These are phyloP conservation scores for Phytophthora chlamydospora DNA, from an alignment of 352 stramenopile genomes.

Conservation along the genomic window DNA sequence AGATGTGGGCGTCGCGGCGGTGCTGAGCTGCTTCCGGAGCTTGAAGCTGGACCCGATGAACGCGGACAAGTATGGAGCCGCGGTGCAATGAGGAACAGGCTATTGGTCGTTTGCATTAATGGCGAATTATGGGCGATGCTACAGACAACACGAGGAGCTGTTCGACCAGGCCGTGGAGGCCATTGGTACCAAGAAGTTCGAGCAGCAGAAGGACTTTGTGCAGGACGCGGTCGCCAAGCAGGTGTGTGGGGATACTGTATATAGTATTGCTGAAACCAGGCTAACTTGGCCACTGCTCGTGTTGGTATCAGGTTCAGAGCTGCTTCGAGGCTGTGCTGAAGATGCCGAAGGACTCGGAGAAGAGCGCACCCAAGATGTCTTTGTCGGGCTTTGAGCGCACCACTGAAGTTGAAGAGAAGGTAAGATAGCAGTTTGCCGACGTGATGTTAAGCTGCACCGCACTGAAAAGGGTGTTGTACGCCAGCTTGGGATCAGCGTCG, in stretches of 20 bases:
- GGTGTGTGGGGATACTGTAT: slow-evolving; percentile 25
- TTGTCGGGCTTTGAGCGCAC: slow-evolving; percentile 67
- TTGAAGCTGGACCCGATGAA: slow-evolving; percentile 61
- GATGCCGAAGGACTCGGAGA: slow-evolving; percentile 44
- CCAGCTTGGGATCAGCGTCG: slow-evolving; percentile 43
- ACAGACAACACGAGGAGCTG: slow-evolving; percentile 69
- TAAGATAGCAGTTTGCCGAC: slow-evolving; percentile 1
- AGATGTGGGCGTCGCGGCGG: slow-evolving; percentile 76
- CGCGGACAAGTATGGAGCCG: slow-evolving; percentile 43
- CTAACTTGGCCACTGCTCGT: not conserved
- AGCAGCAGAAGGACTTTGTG: slow-evolving; percentile 81
- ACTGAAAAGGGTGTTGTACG: slow-evolving; percentile 13
- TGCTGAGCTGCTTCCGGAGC: slow-evolving; percentile 80
- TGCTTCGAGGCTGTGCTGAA: slow-evolving; percentile 71
- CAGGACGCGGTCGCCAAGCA: slow-evolving; percentile 67
- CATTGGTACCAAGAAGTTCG: slow-evolving; percentile 81
- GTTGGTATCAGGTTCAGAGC: slow-evolving; percentile 40
- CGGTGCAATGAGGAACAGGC: too few relatives aligned
- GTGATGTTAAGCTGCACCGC: not conserved
- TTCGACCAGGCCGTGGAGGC: slow-evolving; percentile 77
- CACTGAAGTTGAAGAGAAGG: slow-evolving; percentile 38
- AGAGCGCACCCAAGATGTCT: slow-evolving; percentile 52
- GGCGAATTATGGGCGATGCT: slow-evolving; percentile 1
- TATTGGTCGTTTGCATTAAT: not conserved
- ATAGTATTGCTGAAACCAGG: not conserved